These are phyloP conservation scores for Protomyces inouyei DNA, from an alignment of 1,139 yeast species.

Conservation along the genomic window DNA sequence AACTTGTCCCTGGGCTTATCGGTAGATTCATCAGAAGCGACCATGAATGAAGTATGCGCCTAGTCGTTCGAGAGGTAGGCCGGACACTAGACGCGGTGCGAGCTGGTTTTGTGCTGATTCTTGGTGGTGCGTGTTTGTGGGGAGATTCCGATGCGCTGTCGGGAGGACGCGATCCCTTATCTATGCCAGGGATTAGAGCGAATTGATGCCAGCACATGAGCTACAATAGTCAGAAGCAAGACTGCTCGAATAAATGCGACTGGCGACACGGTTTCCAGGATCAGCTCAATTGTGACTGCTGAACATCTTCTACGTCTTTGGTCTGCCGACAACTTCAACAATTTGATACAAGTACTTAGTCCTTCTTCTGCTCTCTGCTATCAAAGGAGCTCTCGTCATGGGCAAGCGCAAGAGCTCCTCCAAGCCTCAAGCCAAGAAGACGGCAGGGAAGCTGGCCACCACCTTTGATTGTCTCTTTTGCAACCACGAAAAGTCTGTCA, in stretches of 20 bases:
- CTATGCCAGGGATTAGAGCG: too few relatives aligned
- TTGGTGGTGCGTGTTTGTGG: too few relatives aligned
- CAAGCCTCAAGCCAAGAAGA: conserved; percentile 17
- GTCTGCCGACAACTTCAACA: too few relatives aligned
- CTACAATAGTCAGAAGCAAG: too few relatives aligned
- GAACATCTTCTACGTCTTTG: background rate
- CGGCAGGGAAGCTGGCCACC: conserved; percentile 21
- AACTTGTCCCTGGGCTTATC: background rate
- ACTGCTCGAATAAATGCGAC: background rate
- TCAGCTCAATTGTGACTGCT: background rate
- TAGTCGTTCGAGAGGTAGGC: too few relatives aligned
- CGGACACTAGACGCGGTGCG: too few relatives aligned
- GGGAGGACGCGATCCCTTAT: too few relatives aligned
- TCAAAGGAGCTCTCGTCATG: background rate
- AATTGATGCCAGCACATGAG: too few relatives aligned
- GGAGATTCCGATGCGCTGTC: too few relatives aligned
- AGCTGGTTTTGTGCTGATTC: too few relatives aligned
- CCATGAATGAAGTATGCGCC: background rate
- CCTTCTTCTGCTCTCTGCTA: background rate
- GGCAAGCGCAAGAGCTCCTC: conserved; percentile 19
- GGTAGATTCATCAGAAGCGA: background rate
- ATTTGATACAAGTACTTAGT: background rate
- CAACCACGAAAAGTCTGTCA: conserved; percentile 89
- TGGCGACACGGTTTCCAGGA: too few relatives aligned
- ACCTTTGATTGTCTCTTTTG: conserved; percentile 50